A percentile compares a stretch with the other conserved stretches of the same genome.
These are phyloP conservation scores for Blepharisma japonicum DNA, from an alignment of 73 alveolate genomes.

Conservation along the genomic window DNA sequence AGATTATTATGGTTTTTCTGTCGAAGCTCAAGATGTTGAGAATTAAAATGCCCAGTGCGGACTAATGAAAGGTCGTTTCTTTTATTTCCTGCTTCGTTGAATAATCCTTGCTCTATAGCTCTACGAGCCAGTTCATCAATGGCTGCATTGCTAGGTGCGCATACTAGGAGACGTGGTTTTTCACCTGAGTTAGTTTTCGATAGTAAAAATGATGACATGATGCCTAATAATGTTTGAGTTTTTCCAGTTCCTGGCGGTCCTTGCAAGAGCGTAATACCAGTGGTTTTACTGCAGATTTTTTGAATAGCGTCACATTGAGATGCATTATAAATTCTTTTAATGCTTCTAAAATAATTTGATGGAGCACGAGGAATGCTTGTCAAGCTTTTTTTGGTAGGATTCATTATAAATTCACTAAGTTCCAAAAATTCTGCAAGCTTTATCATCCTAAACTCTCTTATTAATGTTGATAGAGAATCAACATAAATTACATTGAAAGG, in stretches of 20 bases:
- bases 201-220: constrained; percentile 40
- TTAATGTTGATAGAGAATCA: neutral
- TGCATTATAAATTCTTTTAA: neutral
- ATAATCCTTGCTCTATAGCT: constrained; percentile 53
- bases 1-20: constrained; percentile 43
- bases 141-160: constrained; percentile 96
- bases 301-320: constrained; percentile 31
- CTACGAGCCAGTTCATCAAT: constrained; percentile 84
- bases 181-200: neutral
- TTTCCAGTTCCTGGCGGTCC: constrained; percentile 95
- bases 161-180: constrained; percentile 37
- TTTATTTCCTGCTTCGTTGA: constrained; percentile 37
- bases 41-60: constrained; percentile 47
- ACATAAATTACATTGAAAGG: neutral
- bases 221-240: constrained; percentile 72
- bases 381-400: neutral
- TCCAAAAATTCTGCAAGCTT: neutral
- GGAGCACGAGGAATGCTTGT: neutral
- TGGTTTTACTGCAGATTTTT: neutral
- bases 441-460: neutral
- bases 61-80: constrained; percentile 42
- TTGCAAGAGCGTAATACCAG: constrained; percentile 65
- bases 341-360: neutral
- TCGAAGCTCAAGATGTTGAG: constrained; percentile 33
- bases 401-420: neutral